A percentile compares a stretch with the other conserved stretches of the same genome.
phyloP scores from a whole-genome alignment of 2,329 filamentous ascomycete species.

The Helotiales sp. region DNA sequence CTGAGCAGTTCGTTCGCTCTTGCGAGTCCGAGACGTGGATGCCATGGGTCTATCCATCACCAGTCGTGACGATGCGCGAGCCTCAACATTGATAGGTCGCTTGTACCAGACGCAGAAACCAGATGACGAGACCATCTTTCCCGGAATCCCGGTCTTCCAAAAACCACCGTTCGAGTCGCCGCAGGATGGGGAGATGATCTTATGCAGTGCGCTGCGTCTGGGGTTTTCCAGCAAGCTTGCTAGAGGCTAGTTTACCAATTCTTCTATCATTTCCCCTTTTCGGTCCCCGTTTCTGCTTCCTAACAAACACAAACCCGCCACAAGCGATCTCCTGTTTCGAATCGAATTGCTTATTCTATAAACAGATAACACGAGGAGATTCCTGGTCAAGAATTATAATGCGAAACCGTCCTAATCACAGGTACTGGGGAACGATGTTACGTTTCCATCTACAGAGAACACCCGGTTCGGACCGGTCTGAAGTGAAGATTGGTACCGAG shows the following conservation, averaged over 20 bases:
- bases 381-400: slow-evolving; percentile 11
- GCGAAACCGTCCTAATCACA: background rate
- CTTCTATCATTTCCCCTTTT: background rate
- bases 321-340: slow-evolving; percentile 6
- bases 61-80: background rate
- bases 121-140: slow-evolving; percentile 10
- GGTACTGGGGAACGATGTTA: background rate
- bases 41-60: background rate
- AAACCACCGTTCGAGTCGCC: slow-evolving; percentile 9
- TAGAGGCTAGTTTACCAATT: slow-evolving; percentile 5
- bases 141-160: slow-evolving; percentile 13
- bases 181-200: slow-evolving; percentile 5
- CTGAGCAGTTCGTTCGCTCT: background rate
- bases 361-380: slow-evolving; percentile 3
- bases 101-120: background rate
- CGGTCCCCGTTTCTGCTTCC: background rate
- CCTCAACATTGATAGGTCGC: background rate
- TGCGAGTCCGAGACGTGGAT: slow-evolving; percentile 5
- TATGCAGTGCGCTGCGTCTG: slow-evolving; percentile 3
- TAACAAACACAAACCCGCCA: background rate
- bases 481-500: slow-evolving; percentile 4
- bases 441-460: too few relatives aligned
- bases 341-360: background rate
- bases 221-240: slow-evolving; percentile 4
- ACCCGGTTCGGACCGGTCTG: too few relatives aligned